Base-by-base conservation (phyloP, 2,329 filamentous ascomycete genomes). In the Neoarthrinium moseri region DNA sequence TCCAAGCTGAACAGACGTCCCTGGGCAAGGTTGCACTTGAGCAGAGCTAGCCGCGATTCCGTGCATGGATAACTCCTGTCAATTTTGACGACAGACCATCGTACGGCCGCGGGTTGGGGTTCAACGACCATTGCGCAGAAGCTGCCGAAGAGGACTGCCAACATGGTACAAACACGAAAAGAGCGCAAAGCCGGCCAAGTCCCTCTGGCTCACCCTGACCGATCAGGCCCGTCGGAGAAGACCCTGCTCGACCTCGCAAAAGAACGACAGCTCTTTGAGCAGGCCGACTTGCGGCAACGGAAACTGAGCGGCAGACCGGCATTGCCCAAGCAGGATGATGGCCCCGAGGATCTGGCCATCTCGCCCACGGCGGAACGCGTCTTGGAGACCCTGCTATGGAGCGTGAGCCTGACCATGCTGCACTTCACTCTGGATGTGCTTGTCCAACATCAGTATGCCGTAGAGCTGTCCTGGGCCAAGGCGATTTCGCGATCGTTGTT, bases 401-500 rank as follows among this genome's bases (percentile, higher is more conserved):
- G 72, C 6, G 67, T 80, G 10, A 83, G 81, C 51, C 67, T 94
- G 56, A 73, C 80, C 11, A 87, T 84, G 73, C 67, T 91, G 41
- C 87, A 92, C 61, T 84, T 91, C 55, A 89, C 86, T 0, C 75
- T 94, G 43, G 88, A 92, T 60, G 83, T 91, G 29, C 72, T 94
- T 10, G 87, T 91, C 18, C 86, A 90, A 62, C 78, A 85, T 55
- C 89, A 94, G 65, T 94, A 89, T 58, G 80, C 82, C n/a, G 74
- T 83, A 51, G 75, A 81, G 2, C 74, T 91, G 3, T 61, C 75
- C 4, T 89, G 84, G 83, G 46, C 59, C 1, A 65, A 71, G 20
- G 75, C 90, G 3, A 54, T 73, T 11, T 58, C 59, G 40, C 75
- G 86, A 37, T 73, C 81, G 2, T 58, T 67, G 1, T 74, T 73